These are phyloP conservation scores for Trametes meyenii DNA, from an alignment of 768 basidiomycete species.

Conservation along the genomic window DNA sequence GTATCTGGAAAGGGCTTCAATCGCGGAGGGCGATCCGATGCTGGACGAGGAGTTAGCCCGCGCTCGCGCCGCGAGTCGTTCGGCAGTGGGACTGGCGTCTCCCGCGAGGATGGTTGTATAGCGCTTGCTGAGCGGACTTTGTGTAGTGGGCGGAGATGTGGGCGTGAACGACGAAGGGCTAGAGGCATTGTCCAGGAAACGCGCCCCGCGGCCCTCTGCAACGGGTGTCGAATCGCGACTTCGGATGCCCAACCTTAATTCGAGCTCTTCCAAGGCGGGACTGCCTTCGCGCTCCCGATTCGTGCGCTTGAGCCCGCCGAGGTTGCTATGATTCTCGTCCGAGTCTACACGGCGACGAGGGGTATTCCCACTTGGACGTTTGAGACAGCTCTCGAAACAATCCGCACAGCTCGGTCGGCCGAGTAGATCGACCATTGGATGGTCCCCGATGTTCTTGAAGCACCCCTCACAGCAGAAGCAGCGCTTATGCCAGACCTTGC, in stretches of 20 bases:
- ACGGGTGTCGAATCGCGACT: constrained; percentile 30
- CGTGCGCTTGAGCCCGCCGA: constrained; percentile 48
- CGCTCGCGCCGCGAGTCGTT: constrained; percentile 22
- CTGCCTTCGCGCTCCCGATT: constrained; percentile 33
- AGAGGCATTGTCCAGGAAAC: constrained; percentile 6
- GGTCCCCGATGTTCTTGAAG: constrained; percentile 68
- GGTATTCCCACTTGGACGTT: constrained; percentile 46
- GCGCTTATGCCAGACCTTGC: constrained; percentile 77
- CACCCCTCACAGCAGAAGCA: constrained; percentile 82
- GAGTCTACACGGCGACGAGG: constrained; percentile 43
- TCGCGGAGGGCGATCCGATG: constrained; percentile 18
- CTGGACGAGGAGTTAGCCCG: constrained; percentile 24
- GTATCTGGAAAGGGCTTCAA: constrained; percentile 10
- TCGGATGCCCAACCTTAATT: constrained; percentile 36
- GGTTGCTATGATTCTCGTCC: constrained; percentile 40
- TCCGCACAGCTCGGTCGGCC: constrained; percentile 79
- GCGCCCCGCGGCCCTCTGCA: constrained; percentile 12
- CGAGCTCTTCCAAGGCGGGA: constrained; percentile 39
- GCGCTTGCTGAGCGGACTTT: constrained; percentile 16
- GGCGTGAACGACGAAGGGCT: constrained; percentile 17
- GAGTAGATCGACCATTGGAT: constrained; percentile 81
- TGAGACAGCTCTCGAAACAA: constrained; percentile 80
- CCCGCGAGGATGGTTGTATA: constrained; percentile 12
- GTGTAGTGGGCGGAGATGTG: constrained; percentile 10
- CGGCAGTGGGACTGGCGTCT: constrained; percentile 25